Conservation (phyloP, 2,329 filamentous ascomycete species). For the Trichothecium sympodiale region DNA sequence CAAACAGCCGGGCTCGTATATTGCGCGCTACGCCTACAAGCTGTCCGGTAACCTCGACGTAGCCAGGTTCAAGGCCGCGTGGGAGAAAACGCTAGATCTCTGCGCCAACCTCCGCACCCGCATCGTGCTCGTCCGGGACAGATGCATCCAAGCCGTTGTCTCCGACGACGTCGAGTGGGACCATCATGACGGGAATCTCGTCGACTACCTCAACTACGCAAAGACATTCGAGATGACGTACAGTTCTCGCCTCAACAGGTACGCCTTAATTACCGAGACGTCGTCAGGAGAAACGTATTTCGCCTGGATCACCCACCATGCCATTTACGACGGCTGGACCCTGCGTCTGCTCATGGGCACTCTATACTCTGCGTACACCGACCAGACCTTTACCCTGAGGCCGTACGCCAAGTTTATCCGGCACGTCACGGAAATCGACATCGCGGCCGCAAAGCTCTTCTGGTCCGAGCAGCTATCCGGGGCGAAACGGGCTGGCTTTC, state of each 20-base stretch:
- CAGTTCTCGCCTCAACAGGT: background rate
- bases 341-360: conserved; percentile 1
- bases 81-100: conserved; percentile 8
- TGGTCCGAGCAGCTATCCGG: conserved; percentile 6
- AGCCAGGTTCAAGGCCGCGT: conserved; percentile 7
- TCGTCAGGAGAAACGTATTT: conserved; percentile 2
- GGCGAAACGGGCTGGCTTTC: background rate
- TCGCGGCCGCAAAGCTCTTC: background rate
- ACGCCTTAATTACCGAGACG: background rate
- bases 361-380: background rate
- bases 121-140: conserved; percentile 7
- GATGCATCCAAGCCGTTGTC: conserved; percentile 7
- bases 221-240: conserved; percentile 3
- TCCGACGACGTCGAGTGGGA: conserved; percentile 4
- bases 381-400: background rate
- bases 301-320: conserved; percentile 9
- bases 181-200: background rate
- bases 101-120: conserved; percentile 11
- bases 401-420: conserved; percentile 5
- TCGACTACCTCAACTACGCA: background rate
- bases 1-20: conserved; percentile 15
- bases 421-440: conserved; percentile 1
- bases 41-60: conserved; percentile 6
- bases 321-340: conserved; percentile 9
- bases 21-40: conserved; percentile 7